A percentile compares a stretch with the other conserved stretches of the same genome.
phyloP scores from a whole-genome alignment of 1,139 yeast species.

The Candida dubliniensis region DNA sequence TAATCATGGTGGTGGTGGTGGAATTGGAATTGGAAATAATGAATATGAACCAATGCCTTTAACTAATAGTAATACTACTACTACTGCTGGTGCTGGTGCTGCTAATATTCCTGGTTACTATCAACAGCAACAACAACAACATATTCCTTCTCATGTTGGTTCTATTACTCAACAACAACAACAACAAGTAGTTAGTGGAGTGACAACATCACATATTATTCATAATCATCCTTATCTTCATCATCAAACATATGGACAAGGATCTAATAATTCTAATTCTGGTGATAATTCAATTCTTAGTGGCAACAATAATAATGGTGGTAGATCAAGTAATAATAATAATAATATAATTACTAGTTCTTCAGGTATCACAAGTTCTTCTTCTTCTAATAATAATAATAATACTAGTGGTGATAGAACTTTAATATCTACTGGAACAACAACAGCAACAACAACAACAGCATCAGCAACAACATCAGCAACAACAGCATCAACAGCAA shows the following conservation, averaged over 20 bases:
- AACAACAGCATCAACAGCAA: neutral
- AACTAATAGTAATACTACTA: neutral
- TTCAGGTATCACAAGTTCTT: too few species aligned
- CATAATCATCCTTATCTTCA: too few species aligned
- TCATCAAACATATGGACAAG: too few species aligned
- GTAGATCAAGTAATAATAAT: too few species aligned
- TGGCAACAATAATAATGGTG: too few species aligned
- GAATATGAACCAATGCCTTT: neutral
- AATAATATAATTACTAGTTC: too few species aligned
- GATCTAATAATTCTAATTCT: too few species aligned
- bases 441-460: neutral
- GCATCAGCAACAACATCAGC: constrained; percentile 3
- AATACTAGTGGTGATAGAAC: neutral
- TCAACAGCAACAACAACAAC: neutral
- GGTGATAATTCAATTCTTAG: too few species aligned
- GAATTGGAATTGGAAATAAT: neutral
- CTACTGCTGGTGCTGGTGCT: neutral
- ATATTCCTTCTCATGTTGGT: too few species aligned
- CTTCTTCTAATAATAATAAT: neutral
- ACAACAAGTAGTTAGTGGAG: too few species aligned
- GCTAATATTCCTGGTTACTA: neutral
- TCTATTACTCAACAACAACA: too few species aligned
- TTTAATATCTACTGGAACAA: neutral
- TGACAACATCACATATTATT: too few species aligned
- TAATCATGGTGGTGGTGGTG: neutral